Evolutionary conservation across 1,284 basidiomycete genomes (phyloP).

Genomic region (Phellopilus nigrolimitatus): DNA sequence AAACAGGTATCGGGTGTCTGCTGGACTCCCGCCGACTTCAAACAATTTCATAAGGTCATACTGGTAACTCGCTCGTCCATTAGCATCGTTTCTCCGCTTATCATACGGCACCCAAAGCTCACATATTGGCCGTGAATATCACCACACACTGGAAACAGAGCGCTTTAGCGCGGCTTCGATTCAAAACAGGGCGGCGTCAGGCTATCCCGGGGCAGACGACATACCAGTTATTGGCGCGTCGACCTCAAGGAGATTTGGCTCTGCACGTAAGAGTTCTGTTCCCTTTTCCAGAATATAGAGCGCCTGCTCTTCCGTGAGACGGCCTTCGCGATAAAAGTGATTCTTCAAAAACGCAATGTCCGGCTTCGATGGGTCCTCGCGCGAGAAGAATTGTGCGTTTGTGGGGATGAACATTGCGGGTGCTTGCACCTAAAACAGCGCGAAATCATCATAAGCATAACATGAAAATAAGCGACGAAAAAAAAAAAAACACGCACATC

Average conservation of each 20-base stretch:
- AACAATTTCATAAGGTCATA: slow-evolving; percentile 95
- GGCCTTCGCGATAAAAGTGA: slow-evolving; percentile 96
- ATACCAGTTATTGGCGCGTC: slow-evolving; percentile 92
- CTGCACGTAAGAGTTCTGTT: slow-evolving; percentile 69
- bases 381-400: slow-evolving; percentile 89
- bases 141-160: slow-evolving; percentile 63
- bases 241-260: slow-evolving; percentile 84
- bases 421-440: slow-evolving; percentile 74
- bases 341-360: slow-evolving; percentile 98
- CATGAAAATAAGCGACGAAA: not conserved
- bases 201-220: slow-evolving; percentile 24
- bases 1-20: slow-evolving; percentile 90
- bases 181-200: not conserved
- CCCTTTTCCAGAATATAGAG: slow-evolving; percentile 81
- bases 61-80: slow-evolving; percentile 35
- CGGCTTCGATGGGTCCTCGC: slow-evolving; percentile 81
- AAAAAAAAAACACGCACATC: slow-evolving; percentile 48
- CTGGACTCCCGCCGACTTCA: slow-evolving; percentile 91
- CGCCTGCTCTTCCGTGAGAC: slow-evolving; percentile 87
- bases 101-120: slow-evolving; percentile 32
- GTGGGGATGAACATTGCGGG: slow-evolving; percentile 92
- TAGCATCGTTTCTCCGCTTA: not conserved
- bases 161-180: slow-evolving; percentile 5
- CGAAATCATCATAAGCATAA: not conserved
- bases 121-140: slow-evolving; percentile 96